These are phyloP conservation scores for Melocanna baccifera DNA, from an alignment of 176 grass and related monocot genomes.

Conservation along the genomic window DNA sequence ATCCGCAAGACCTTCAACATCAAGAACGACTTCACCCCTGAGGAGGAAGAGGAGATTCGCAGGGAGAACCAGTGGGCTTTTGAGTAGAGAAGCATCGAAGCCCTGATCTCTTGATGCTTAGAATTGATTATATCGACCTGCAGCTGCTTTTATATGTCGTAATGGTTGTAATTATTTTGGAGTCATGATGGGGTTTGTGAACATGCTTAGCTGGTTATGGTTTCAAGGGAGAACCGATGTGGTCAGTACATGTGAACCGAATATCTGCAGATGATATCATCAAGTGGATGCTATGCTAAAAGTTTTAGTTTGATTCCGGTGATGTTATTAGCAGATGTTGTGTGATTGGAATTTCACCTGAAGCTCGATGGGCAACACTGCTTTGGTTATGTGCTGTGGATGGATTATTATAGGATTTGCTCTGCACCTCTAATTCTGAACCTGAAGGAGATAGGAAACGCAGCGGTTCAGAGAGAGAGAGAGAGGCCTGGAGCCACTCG, in stretches of 20 bases:
- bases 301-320: neutral
- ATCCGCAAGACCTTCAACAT: conserved; percentile 41
- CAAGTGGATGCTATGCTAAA: neutral
- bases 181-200: neutral
- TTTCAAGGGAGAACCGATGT: neutral
- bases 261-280: neutral
- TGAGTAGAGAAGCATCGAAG: neutral
- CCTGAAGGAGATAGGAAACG: no score
- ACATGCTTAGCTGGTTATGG: neutral
- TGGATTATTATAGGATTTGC: neutral
- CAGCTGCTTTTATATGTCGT: neutral
- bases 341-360: neutral
- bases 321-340: neutral
- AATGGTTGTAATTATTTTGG: neutral
- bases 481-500: neutral
- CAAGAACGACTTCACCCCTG: conserved; percentile 30
- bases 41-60: conserved; percentile 40
- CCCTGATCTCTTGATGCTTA: neutral
- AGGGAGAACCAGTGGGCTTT: conserved; percentile 46
- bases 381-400: neutral
- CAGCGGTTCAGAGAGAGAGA: no score
- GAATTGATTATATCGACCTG: neutral
- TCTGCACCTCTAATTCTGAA: neutral
- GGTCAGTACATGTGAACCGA: neutral
- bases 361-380: neutral